Base-by-base conservation (phyloP, 192 early-diverging fungal genomes). In the Coemansia sp. region DNA sequence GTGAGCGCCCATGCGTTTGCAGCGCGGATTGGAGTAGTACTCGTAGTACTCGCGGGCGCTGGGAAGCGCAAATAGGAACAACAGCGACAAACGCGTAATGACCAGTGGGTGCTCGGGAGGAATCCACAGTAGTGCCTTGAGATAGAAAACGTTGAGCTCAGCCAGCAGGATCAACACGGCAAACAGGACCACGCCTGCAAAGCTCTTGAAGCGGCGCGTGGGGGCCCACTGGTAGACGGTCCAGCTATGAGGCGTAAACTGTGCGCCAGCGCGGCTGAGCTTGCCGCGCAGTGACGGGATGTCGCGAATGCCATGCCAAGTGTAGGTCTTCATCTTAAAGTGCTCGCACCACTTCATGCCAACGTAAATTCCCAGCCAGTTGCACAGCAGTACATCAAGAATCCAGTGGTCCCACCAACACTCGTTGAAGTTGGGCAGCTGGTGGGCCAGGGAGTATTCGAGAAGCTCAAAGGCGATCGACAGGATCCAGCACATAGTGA, bases 321-420 rank as follows among this genome's bases (percentile, higher is more conserved):
- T 94, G 72, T 98, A 98, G 24, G 92, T 91, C 88, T 94, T 95
- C 85, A 96, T 87, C 60, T 92, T 91, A 73, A 94, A 94, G 76
- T 95, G 92, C 76, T 98, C 92, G 77, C 96, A 98, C 23, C 90
- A 92, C 83, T 98, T 98, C 89, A 97, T 95, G 32, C 96, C 96
- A 23, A 96, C 52, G 68, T 92, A 93, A 64, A 92, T 91, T 25
- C 96, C 96, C 14, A 88, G 68, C 96, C 96, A 98, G 69, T 98
- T 98, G 73, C 94, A 93, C 6, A 89, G 56, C 14, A 95, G 71
- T 18, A 97, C 93, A 81, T 97, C 95, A 57, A 97, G 70, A 56
- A 97, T 88, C 95, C 95, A 97, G 76, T 98, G 94, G 84, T 98
- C 94, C 94, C 94, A 98, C 94, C 94, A 98, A 73, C 96, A 98